Evolutionary conservation across 768 basidiomycete species (phyloP).

Genomic region (Aureoboletus auriporus): DNA sequence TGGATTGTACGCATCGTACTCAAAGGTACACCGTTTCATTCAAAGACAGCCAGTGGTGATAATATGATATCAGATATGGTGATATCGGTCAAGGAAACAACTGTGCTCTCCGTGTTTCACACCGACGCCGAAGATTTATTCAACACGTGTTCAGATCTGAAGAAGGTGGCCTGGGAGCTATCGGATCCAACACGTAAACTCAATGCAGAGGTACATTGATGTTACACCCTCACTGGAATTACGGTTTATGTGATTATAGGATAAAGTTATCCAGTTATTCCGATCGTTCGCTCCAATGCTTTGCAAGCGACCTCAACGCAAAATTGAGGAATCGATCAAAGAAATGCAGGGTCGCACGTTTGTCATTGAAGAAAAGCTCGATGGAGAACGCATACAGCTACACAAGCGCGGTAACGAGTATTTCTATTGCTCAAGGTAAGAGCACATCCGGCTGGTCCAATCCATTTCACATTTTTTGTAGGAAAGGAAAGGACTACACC

Average conservation of each 20-base stretch:
- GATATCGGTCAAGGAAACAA: conserved; percentile 92
- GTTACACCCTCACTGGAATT: too few species aligned
- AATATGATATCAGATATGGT: conserved; percentile 61
- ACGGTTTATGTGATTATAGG: conserved; percentile 41
- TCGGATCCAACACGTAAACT: conserved; percentile 71
- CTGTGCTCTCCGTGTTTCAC: conserved; percentile 88
- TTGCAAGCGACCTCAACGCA: conserved; percentile 81
- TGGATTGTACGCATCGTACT: conserved; percentile 97
- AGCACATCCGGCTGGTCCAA: not conserved
- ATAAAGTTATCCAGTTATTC: conserved; percentile 80
- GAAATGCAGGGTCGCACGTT: conserved; percentile 79
- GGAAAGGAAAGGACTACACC: conserved; percentile 89
- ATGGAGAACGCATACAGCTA: conserved; percentile 94
- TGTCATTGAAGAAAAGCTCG: conserved; percentile 94
- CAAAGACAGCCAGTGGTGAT: not conserved
- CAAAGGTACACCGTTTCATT: conserved; percentile 56
- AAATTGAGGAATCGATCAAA: conserved; percentile 78
- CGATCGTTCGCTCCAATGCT: conserved; percentile 92
- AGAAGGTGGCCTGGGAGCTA: conserved; percentile 87
- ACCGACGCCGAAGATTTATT: conserved; percentile 92
- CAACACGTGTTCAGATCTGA: conserved; percentile 95
- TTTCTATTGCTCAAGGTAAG: conserved; percentile 86
- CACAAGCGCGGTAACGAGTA: conserved; percentile 91
- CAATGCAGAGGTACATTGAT: conserved; percentile 46
- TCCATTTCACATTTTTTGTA: conserved; percentile 26